Conservation (phyloP, 2,329 filamentous ascomycete genomes). For the Didymella pomorum region DNA sequence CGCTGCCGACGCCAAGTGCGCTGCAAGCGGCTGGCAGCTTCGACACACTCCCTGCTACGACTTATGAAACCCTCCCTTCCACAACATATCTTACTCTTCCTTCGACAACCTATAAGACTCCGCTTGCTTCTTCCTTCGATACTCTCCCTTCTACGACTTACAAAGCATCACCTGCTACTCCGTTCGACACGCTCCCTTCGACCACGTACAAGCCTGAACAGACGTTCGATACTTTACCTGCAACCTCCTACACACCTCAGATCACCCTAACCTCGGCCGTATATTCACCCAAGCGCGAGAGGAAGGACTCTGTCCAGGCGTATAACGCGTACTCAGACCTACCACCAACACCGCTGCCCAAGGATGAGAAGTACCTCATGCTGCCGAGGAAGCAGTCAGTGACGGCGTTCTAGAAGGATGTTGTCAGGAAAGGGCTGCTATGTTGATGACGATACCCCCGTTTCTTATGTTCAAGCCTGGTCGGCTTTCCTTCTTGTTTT, state of each 20-base stretch:
- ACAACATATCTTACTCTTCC: slow-evolving; percentile 11
- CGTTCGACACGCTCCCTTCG: slow-evolving; percentile 17
- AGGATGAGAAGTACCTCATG: slow-evolving; percentile 22
- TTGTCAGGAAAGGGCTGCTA: background rate
- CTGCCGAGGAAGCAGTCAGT: slow-evolving; percentile 8
- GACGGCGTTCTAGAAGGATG: background rate
- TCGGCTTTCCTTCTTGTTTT: background rate
- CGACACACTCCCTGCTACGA: slow-evolving; percentile 20
- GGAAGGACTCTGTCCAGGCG: slow-evolving; percentile 37
- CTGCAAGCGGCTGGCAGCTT: background rate
- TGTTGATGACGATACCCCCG: background rate
- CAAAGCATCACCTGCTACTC: background rate
- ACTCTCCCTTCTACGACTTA: slow-evolving; percentile 26
- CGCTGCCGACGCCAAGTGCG: slow-evolving; percentile 10
- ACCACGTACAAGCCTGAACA: slow-evolving; percentile 16
- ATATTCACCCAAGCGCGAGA: slow-evolving; percentile 19
- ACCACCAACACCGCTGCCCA: slow-evolving; percentile 25
- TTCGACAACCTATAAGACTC: slow-evolving; percentile 9
- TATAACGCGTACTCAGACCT: slow-evolving; percentile 17
- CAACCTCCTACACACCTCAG: slow-evolving; percentile 6
- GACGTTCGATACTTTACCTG: slow-evolving; percentile 6
- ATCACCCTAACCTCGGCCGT: slow-evolving; percentile 25
- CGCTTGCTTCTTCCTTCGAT: background rate
- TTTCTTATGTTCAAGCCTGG: background rate
- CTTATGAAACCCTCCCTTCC: slow-evolving; percentile 17